These are phyloP conservation scores for Monosiga brevicollis DNA, from an alignment of 78 protist species.

Conservation along the genomic window DNA sequence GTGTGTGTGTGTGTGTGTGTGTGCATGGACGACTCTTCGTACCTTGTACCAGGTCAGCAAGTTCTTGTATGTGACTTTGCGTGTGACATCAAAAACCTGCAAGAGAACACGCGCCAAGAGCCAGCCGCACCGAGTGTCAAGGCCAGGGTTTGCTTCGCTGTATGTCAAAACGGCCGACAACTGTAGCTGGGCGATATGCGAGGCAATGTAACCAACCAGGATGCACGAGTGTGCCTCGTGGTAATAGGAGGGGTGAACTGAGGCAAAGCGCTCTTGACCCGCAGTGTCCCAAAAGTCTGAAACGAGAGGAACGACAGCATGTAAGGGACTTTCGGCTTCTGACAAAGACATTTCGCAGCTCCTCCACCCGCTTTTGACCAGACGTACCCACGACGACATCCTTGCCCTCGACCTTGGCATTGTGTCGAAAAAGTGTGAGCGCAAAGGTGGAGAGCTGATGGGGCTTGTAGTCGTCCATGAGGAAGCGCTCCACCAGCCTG, in stretches of 20 bases:
- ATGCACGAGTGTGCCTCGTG: conserved; percentile 39
- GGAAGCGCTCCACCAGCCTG: conserved; percentile 40
- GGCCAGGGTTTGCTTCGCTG: no score
- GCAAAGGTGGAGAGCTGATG: conserved; percentile 43
- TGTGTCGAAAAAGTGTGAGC: conserved; percentile 21
- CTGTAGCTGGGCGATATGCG: no score
- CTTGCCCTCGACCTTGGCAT: conserved; percentile 6
- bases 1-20: no score
- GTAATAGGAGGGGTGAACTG: conserved; percentile 55
- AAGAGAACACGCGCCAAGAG: neutral
- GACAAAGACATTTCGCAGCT: no score
- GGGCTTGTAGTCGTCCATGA: conserved; percentile 39
- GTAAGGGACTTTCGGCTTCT: no score
- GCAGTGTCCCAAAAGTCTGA: conserved; percentile 64
- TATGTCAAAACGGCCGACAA: no score
- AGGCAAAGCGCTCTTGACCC: conserved; percentile 57
- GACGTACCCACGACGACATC: conserved; percentile 8
- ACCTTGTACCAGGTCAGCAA: conserved; percentile 40
- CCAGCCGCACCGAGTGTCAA: no score
- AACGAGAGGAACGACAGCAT: no score
- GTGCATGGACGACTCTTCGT: no score
- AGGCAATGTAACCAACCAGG: conserved; percentile 19
- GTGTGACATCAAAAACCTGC: conserved; percentile 41
- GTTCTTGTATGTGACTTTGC: conserved; percentile 50
- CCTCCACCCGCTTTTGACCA: no score